Conservation (phyloP, 768 basidiomycete genomes). For the Gyrodon lividus region DNA sequence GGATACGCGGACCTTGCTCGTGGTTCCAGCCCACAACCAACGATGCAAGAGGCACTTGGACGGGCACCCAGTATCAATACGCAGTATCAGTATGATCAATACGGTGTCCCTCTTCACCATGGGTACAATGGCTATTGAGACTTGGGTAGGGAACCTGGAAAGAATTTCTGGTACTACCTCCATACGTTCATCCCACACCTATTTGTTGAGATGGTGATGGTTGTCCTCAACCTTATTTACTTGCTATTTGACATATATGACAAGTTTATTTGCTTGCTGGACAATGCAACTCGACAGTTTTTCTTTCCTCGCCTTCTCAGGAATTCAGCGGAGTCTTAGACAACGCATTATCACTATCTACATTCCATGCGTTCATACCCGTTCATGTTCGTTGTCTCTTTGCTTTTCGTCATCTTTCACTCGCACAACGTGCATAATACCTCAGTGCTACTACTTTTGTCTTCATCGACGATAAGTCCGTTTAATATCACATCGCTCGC, state of each 20-base stretch:
- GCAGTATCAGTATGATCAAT: slow-evolving; percentile 49
- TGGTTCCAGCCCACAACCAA: slow-evolving; percentile 67
- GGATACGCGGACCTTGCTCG: slow-evolving; percentile 83
- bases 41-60: slow-evolving; percentile 40
- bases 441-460: not conserved
- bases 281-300: slow-evolving; percentile 21
- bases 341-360: not conserved
- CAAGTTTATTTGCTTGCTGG: slow-evolving; percentile 31
- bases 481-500: slow-evolving; percentile 8
- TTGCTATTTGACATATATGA: slow-evolving; percentile 2
- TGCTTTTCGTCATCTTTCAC: not conserved
- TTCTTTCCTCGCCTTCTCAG: not conserved
- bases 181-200: not conserved
- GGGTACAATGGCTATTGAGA: slow-evolving; percentile 28
- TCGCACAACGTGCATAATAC: not conserved
- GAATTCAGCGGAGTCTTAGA: slow-evolving; percentile 2
- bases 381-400: not conserved
- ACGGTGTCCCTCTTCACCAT: slow-evolving; percentile 62
- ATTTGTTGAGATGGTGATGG: not conserved
- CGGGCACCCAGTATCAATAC: slow-evolving; percentile 44
- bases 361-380: slow-evolving; percentile 30
- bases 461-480: slow-evolving; percentile 4
- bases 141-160: not conserved
- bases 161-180: not conserved
- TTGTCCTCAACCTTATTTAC: not conserved